Evolutionary conservation across 2,329 filamentous ascomycete species (phyloP), one percentile per base, ranked within the genome.

Genomic region (Aspergillus ruber): DNA sequence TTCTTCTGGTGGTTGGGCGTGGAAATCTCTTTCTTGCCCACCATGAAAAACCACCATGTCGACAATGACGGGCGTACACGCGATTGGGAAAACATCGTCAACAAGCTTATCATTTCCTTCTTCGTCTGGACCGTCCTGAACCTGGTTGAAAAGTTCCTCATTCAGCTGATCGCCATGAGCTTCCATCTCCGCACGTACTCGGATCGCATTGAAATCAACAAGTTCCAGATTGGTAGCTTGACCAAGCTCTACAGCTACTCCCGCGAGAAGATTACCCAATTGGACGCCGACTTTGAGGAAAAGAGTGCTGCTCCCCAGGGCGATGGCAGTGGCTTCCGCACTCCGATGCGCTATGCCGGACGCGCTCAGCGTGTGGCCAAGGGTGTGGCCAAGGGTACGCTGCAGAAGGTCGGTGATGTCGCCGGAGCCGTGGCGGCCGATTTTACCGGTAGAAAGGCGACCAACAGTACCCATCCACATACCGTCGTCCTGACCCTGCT

Each of bases 1-100:
- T 96, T 96, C 68, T 84, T 96, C 56, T 97, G 91, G 91, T 85
- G 88, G 79, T 75, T 97, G 10, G 87, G 87, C 13, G 81, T 95
- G 13, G 81, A 95, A 54, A 78, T 94, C 36, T 95, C 89, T 0
- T 95, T 94, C 67, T 74, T 88, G 32, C 89, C 89, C 2, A 91
- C 88, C 1, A 85, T 94, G 77, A 84, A 81, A 53, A 77, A 82
- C 50, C 81, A 85, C 56, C 78, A 81, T 52, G 57, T 74, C 47
- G 60, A 81, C 45, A 78, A 79, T n/a, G 67, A 75, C 41, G 75
- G 67, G 17, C 65, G 62, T 0, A 77, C 78, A 0, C 75, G 77
- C 18, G 55, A 70, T 3, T 96, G 91, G 91, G 86, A 95, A 65
- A 73, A 70, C 25, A 81, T 84, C 12, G 80, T 90, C 55, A 87